Conservation (phyloP, 2,329 filamentous ascomycete genomes). For the Hirsutella thompsonii region DNA sequence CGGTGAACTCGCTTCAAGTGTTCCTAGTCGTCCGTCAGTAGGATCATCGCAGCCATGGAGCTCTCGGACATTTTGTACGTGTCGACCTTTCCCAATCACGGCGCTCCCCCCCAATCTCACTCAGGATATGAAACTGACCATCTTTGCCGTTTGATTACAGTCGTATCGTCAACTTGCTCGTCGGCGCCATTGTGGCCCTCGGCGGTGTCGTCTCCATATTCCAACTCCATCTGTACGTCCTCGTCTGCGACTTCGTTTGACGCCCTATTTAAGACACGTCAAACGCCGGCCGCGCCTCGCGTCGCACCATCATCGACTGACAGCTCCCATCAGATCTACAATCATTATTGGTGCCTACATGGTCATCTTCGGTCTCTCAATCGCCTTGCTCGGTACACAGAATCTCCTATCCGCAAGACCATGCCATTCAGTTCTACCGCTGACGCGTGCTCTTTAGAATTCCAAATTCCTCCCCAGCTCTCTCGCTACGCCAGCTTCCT, state of each 20-base stretch:
- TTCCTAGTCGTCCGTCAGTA: neutral
- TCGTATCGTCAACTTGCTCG: conserved; percentile 85
- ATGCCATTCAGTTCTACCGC: no score
- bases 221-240: conserved; percentile 42
- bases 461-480: conserved; percentile 87
- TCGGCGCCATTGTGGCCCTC: conserved; percentile 76
- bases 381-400: conserved; percentile 48
- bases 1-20: neutral
- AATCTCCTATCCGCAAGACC: no score
- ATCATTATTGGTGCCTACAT: conserved; percentile 78
- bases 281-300: no score
- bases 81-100: neutral
- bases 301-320: neutral
- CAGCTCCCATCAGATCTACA: conserved; percentile 11
- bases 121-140: conserved; percentile 17
- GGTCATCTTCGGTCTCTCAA: conserved; percentile 76
- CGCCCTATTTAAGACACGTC: neutral
- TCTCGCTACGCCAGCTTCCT: conserved; percentile 93
- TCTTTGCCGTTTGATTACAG: conserved; percentile 32
- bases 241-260: neutral
- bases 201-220: conserved; percentile 71
- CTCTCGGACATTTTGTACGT: conserved; percentile 84
- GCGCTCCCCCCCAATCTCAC: neutral
- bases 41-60: conserved; percentile 54
- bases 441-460: no score